Evolutionary conservation across 225 moss, liverwort and hornwort species (phyloP).

Genomic region (Neckera pumila): DNA sequence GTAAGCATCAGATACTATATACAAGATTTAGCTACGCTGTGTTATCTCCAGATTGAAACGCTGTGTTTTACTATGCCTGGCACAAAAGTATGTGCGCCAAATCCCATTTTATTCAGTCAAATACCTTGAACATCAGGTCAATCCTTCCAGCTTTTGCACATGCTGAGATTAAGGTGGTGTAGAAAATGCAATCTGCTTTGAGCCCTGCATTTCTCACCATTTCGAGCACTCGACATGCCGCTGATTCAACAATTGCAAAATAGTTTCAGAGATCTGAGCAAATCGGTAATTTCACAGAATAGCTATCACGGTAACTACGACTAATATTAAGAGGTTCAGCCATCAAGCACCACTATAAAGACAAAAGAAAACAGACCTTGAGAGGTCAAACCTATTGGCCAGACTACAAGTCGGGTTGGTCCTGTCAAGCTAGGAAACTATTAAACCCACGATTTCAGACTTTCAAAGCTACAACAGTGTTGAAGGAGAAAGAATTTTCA

Average conservation of each 20-base stretch:
- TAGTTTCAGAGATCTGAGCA: neutral
- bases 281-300: neutral
- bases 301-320: neutral
- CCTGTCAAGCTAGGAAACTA: neutral
- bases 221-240: conserved; percentile 57
- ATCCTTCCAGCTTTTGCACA: conserved; percentile 71
- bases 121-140: conserved; percentile 74
- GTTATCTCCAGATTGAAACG: neutral
- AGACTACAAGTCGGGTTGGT: neutral
- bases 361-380: neutral
- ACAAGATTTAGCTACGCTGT: neutral
- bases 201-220: conserved; percentile 50
- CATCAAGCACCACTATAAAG: neutral
- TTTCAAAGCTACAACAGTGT: neutral
- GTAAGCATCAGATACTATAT: neutral
- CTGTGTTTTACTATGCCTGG: neutral
- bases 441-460: neutral
- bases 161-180: conserved; percentile 69
- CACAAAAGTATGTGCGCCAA: neutral
- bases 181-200: conserved; percentile 64
- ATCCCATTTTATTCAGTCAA: neutral
- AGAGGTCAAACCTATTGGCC: neutral
- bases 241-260: conserved; percentile 18
- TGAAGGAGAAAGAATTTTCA: conserved; percentile 2
- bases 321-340: neutral